These are phyloP conservation scores for Pistacia atlantica DNA, from an alignment of 345 rosid genomes.

Conservation along the genomic window DNA sequence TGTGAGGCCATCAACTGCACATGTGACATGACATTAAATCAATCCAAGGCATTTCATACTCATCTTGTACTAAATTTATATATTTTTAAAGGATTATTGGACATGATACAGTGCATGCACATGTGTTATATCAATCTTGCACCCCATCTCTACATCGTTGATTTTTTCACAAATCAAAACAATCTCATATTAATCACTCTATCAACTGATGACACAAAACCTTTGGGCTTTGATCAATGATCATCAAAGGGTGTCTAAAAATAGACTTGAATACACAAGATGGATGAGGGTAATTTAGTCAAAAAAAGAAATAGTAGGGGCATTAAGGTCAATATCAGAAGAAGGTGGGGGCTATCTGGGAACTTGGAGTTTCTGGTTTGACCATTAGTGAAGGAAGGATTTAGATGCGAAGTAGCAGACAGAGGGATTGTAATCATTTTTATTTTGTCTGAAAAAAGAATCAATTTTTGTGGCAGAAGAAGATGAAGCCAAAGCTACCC, in stretches of 20 bases:
- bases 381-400: neutral
- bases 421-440: neutral
- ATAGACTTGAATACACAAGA: neutral
- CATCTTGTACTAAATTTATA: neutral
- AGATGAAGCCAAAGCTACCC: neutral
- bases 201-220: too few species aligned
- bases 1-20: slow-evolving; percentile 5
- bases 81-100: neutral
- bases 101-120: neutral
- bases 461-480: slow-evolving; percentile 3
- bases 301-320: neutral
- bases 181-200: too few species aligned
- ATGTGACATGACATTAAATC: neutral
- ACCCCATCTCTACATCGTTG: neutral
- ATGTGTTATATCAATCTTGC: neutral
- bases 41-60: neutral
- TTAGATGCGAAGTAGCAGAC: neutral
- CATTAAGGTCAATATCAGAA: neutral
- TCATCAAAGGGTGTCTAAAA: neutral
- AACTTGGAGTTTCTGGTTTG: neutral
- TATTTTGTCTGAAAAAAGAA: neutral
- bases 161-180: too few species aligned
- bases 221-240: too few species aligned
- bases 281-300: neutral
- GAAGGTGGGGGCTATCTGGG: neutral